Evolutionary conservation across 768 basidiomycete species (phyloP).

Genomic region (Agrocybe chaxingu): DNA sequence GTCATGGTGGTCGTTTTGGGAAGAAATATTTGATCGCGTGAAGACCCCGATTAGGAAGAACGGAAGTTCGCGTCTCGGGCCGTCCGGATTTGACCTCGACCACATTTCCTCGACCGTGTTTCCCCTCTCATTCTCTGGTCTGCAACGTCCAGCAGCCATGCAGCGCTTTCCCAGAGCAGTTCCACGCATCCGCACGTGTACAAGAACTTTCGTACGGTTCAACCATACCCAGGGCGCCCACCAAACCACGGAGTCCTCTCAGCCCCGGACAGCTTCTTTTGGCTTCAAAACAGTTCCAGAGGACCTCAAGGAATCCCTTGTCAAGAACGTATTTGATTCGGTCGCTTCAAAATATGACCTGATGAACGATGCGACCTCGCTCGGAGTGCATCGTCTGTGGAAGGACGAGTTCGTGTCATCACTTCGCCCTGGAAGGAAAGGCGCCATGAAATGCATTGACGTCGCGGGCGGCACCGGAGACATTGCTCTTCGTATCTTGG

Average conservation of each 20-base stretch:
- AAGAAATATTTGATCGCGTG: slow-evolving; percentile 1
- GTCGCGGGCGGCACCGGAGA: slow-evolving; percentile 98
- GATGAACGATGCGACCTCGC: slow-evolving; percentile 99
- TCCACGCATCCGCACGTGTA: slow-evolving; percentile 14
- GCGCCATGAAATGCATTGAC: slow-evolving; percentile 81
- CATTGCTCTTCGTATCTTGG: slow-evolving; percentile 91
- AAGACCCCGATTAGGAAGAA: background rate
- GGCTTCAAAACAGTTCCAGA: slow-evolving; percentile 90
- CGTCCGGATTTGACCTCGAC: background rate
- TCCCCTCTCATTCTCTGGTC: background rate
- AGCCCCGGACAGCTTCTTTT: slow-evolving; percentile 72
- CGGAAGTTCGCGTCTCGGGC: slow-evolving; percentile 1
- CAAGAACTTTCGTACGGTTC: slow-evolving; percentile 11
- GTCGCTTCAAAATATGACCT: slow-evolving; percentile 95
- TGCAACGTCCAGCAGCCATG: slow-evolving; percentile 16
- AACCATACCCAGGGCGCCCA: slow-evolving; percentile 20
- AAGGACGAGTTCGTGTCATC: slow-evolving; percentile 85
- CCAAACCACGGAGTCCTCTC: slow-evolving; percentile 10
- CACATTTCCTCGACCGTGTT: background rate
- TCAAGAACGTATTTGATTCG: slow-evolving; percentile 91
- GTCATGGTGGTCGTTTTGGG: slow-evolving; percentile 13
- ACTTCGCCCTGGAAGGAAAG: slow-evolving; percentile 73
- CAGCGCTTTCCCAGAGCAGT: slow-evolving; percentile 17
- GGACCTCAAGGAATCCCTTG: slow-evolving; percentile 83
- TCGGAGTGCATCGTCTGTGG: slow-evolving; percentile 96